These are phyloP conservation scores for Amanita pallidorosea DNA, from an alignment of 768 basidiomycete genomes.

Conservation along the genomic window DNA sequence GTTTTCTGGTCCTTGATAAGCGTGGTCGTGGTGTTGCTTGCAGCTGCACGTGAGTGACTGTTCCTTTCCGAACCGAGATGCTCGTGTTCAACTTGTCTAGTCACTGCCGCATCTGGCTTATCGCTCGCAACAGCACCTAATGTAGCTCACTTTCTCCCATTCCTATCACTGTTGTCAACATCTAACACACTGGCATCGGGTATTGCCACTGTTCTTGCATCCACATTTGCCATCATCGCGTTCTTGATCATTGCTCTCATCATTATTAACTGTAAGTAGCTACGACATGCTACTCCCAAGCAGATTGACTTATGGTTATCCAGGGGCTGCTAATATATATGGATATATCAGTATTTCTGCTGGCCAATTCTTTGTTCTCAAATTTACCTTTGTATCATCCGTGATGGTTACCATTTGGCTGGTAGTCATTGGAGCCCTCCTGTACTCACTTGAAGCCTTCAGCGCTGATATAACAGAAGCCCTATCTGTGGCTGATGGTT, in stretches of 20 bases:
- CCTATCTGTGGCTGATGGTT: conserved; percentile 50
- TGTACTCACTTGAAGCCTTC: conserved; percentile 59
- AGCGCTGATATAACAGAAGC: conserved; percentile 24
- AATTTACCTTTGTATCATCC: conserved; percentile 50
- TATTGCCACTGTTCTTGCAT: conserved; percentile 56
- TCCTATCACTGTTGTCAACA: conserved; percentile 43
- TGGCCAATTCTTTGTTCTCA: conserved; percentile 49
- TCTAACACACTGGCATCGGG: conserved; percentile 45
- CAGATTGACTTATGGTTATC: conserved; percentile 7
- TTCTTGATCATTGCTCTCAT: conserved; percentile 46
- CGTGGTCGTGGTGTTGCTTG: conserved; percentile 40
- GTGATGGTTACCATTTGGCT: conserved; percentile 50
- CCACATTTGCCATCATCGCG: conserved; percentile 48
- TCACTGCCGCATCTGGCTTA: conserved; percentile 62
- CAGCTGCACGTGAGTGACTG: conserved; percentile 44
- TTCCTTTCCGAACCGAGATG: conserved; percentile 4
- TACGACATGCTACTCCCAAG: background rate
- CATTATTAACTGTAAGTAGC: conserved; percentile 44
- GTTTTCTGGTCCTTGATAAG: conserved; percentile 50
- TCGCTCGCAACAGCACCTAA: conserved; percentile 61
- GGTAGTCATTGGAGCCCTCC: conserved; percentile 52
- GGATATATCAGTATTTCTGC: conserved; percentile 55
- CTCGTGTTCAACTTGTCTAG: conserved; percentile 22
- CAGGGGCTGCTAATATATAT: conserved; percentile 43
- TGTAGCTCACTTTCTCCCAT: conserved; percentile 59